Base-by-base conservation (phyloP, 1,139 yeast species). In the Suhomyces maxii region DNA sequence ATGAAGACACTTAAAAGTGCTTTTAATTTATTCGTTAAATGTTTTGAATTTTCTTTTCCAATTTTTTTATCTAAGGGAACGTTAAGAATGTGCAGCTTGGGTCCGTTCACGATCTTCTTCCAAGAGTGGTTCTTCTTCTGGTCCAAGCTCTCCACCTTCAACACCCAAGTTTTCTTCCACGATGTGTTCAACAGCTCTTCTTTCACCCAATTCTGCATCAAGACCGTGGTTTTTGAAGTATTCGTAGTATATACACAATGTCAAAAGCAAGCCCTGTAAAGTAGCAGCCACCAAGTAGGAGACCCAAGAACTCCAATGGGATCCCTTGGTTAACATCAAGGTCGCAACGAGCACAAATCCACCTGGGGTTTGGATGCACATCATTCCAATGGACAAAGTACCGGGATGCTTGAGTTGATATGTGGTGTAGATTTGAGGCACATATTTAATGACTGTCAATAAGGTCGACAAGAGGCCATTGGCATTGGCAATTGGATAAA, bases 351-450 rank as follows among this genome's bases (percentile, higher is more conserved):
- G 89, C 2, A 87, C 52, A 55, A 80, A 85, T 26, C 96, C 96
- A 11, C 97, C 97, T 0, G 97, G 97, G 13, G 95, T 88, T 62
- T 89, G 97, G 52, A 89, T 78, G 45, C 84, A 70, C 93, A 89
- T 86, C 89, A 87, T 88, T 7, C 85, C 80, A 23, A 87, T 73
- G 0, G 95, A 86, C 34, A 89, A 72, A 0, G 91, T 84, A 2
- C 96, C 97, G 0, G 95, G 85, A 55, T 84, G 91, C 57, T 85
- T 84, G 48, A 88, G 73, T 2, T 57, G 61, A 58, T 75, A 84
- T 0, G 96, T 89, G 31, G 93, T 87, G 54, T 71, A 66, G 10
- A 89, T 77, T 64, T 89, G 97, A 0, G 97, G 97, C 39, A 89
- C 71, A 57, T 88, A 89, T 64, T 89, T 95, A 39, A 84, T 64